Conservation (phyloP, 2,329 filamentous ascomycete genomes). For the Beauveria pseudobassiana region DNA sequence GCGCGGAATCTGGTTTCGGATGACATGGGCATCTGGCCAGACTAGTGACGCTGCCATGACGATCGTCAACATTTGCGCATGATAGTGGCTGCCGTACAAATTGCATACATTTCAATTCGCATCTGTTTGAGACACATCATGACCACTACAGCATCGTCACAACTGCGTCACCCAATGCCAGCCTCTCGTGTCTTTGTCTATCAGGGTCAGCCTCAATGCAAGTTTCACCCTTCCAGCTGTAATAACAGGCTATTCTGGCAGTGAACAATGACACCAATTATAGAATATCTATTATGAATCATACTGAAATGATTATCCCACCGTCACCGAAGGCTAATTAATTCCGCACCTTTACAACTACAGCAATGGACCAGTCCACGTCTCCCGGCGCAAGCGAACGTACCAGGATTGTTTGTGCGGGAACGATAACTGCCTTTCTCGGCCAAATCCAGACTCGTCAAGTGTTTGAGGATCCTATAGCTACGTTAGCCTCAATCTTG, state of each 20-base stretch:
- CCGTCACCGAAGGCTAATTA: neutral
- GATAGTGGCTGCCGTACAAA: no score
- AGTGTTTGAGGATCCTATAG: conserved; percentile 45
- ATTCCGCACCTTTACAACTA: conserved; percentile 21
- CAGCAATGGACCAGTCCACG: conserved; percentile 64
- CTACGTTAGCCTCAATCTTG: neutral
- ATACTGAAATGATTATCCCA: neutral
- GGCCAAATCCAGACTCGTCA: conserved; percentile 72
- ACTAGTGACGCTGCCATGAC: neutral
- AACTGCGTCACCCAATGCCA: no score
- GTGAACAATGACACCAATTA: no score
- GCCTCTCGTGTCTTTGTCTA: no score
- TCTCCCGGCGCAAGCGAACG: conserved; percentile 71
- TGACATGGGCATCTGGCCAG: neutral
- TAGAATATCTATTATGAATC: neutral
- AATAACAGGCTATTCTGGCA: no score
- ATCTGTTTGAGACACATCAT: no score
- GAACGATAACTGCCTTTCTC: conserved; percentile 78
- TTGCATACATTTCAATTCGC: no score
- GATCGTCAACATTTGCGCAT: neutral
- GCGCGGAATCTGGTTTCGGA: neutral
- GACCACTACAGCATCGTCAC: no score
- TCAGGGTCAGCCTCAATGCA: no score
- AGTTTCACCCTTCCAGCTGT: no score
- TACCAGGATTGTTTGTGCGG: conserved; percentile 90